A percentile compares a stretch with the other conserved stretches of the same genome.
Conservation (phyloP, 2,329 filamentous ascomycete genomes). For the Seiridium cupressi region DNA sequence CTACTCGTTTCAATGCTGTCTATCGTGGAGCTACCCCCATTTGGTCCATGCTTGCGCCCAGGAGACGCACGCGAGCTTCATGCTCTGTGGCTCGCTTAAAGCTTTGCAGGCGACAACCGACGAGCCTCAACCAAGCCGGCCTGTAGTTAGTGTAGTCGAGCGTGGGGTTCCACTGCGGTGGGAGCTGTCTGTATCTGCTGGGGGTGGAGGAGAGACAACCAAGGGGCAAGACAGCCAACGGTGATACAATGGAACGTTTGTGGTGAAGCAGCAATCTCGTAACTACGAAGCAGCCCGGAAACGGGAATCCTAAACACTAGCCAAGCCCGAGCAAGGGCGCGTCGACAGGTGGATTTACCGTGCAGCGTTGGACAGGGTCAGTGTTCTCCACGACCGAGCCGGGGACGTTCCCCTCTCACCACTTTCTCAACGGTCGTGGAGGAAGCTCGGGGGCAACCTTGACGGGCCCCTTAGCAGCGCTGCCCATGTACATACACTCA, state of each 20-base stretch:
- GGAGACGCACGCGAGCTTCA: no score
- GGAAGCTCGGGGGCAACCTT: background rate
- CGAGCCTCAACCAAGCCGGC: background rate
- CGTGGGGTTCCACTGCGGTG: no score
- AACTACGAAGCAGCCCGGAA: background rate
- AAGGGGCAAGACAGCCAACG: background rate
- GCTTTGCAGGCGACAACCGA: background rate
- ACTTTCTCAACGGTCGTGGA: background rate
- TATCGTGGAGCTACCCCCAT: no score
- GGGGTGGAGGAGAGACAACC: background rate
- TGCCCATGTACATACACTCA: background rate
- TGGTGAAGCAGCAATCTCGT: background rate
- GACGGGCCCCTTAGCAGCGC: background rate
- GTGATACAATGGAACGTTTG: background rate
- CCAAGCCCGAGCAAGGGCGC: conserved; percentile 7
- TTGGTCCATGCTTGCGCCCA: no score
- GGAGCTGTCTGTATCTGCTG: background rate
- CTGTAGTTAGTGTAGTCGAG: no score
- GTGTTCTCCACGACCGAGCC: background rate
- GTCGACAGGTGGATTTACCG: conserved; percentile 6
- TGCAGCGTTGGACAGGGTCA: background rate
- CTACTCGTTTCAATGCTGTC: no score
- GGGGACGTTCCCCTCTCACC: background rate
- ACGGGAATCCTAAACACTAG: background rate
- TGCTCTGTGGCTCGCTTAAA: no score